Evolutionary conservation across 2,329 filamentous ascomycete genomes (phyloP).

Genomic region (Fusarium sp.): DNA sequence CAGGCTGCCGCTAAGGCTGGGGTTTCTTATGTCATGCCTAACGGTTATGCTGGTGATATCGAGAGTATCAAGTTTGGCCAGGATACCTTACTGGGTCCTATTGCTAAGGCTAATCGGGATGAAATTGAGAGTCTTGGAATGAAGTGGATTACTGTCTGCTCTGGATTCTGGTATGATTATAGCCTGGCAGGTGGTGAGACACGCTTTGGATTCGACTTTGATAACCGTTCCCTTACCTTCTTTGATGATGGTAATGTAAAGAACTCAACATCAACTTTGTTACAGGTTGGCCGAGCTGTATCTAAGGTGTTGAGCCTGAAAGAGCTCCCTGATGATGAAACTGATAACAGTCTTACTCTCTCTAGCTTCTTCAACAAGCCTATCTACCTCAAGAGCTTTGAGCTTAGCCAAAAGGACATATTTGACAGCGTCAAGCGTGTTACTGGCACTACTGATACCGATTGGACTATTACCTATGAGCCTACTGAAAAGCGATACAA

Average conservation of each 20-base stretch:
- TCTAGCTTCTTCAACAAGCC: conserved; percentile 56
- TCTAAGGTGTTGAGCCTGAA: conserved; percentile 59
- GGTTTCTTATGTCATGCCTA: conserved; percentile 63
- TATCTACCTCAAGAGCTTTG: conserved; percentile 63
- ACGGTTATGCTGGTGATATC: conserved; percentile 51
- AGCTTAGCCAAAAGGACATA: conserved; percentile 69
- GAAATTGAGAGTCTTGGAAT: conserved; percentile 53
- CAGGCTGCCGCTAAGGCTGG: conserved; percentile 60
- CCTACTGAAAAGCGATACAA: conserved; percentile 56
- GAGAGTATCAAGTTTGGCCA: conserved; percentile 42
- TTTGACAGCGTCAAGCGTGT: conserved; percentile 67
- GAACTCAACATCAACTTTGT: conserved; percentile 54
- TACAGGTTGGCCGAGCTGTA: conserved; percentile 63
- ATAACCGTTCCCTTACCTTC: conserved; percentile 52
- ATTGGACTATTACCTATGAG: conserved; percentile 67
- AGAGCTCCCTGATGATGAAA: conserved; percentile 50
- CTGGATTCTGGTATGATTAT: conserved; percentile 64
- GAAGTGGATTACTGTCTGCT: conserved; percentile 60
- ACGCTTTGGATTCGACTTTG: conserved; percentile 60
- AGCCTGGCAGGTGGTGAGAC: conserved; percentile 51
- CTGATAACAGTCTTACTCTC: conserved; percentile 43
- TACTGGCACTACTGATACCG: conserved; percentile 62
- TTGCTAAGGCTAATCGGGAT: conserved; percentile 38
- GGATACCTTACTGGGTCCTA: conserved; percentile 40
- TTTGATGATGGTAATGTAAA: conserved; percentile 60